Evolutionary conservation across 805 yeast genomes (phyloP), one percentile per base, ranked within the genome.

Genomic region (Cyberlindnera japonica): DNA sequence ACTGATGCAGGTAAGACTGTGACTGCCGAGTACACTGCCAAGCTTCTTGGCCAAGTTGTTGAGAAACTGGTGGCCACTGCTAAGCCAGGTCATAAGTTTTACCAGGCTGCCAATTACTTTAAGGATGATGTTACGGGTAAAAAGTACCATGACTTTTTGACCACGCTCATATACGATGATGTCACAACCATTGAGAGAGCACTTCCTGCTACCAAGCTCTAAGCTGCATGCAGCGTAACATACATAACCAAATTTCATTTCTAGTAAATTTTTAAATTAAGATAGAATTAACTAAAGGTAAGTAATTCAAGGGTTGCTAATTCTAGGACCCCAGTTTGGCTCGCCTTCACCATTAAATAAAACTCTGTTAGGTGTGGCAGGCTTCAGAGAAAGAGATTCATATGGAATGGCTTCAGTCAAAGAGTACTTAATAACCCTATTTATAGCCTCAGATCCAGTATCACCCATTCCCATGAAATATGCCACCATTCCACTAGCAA

Each of bases 161-260:
- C 95, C 34, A 79, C 82, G 25, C 70, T 83, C 63, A 71, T 84
- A 57, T 84, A 84, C 61, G 89, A 83, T 52, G 85, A 84, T 42
- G 74, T 81, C 43, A 74, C 81, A 35, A 77, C 84, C 3, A 43
- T 65, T 33, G 67, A 52, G 37, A 55, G 53, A 50, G 18, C 51
- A 10, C 22, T 33, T 3, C 38, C 45, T 6, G 56, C 56, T 13
- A 40, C 46, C 9, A 52, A 47, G 38, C 43, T 51, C 33, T 51
- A 31, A 47, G 14, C 25, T 16, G n/a, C 6, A 13, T 27, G 10
- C 11, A 11, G 11, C n/a, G 28, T 6, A 12, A 12, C 30, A 14
- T 27, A 15, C n/a, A 13, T 25, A 25, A 12, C n/a, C 14, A 25
- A 15, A 8, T 25, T 25, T n/a, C n/a, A n/a, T n/a, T n/a, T n/a